Base-by-base conservation (phyloP, 257 asterid genomes). In the Nicotiana noctiflora region DNA sequence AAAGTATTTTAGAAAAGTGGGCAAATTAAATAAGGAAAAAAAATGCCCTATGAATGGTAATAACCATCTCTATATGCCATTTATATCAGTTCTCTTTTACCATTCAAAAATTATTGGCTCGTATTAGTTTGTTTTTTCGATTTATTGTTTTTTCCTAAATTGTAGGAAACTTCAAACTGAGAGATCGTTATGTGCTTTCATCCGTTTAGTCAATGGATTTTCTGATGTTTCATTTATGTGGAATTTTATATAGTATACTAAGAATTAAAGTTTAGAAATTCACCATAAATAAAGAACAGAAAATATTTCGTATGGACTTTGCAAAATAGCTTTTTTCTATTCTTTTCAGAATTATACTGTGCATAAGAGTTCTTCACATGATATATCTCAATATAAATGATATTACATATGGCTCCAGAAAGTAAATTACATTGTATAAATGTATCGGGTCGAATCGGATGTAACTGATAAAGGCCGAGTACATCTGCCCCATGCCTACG, bases 81-180 rank as follows among this genome's bases (percentile, higher is more conserved):
- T 74, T 13, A 44, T 49, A 7, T 15, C 40, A 74, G 4, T 74
- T 25, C 18, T 14, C 78, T 74, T 23, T 4, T n/a, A 25, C 78
- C 78, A 74, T 46, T 21, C 61, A 49, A 74, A 72, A 14, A 23
- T 74, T 74, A 49, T 74, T 74, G 78, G 78, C 40, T 74, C 27
- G 4, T 49, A n/a, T 74, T 68, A 3, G 56, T 51, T 74, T 6
- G 61, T 74, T 74, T 49, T 21, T 74, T 74, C 49, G 0, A 23
- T 46, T 21, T 68, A 1, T 68, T 44, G 59, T 21, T 46, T 49
- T 49, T 49, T 7, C 78, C 78, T 46, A 3, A 11, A 46, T 72
- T 23, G 32, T 23, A 72, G 78, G 37, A 13, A 14, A 72, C 2
- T 67, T 37, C 76, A n/a, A n/a, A 67, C 10, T 56, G 62, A 56